Conservation (phyloP, 2,329 filamentous ascomycete genomes). For the Cladophialophora bantiana region DNA sequence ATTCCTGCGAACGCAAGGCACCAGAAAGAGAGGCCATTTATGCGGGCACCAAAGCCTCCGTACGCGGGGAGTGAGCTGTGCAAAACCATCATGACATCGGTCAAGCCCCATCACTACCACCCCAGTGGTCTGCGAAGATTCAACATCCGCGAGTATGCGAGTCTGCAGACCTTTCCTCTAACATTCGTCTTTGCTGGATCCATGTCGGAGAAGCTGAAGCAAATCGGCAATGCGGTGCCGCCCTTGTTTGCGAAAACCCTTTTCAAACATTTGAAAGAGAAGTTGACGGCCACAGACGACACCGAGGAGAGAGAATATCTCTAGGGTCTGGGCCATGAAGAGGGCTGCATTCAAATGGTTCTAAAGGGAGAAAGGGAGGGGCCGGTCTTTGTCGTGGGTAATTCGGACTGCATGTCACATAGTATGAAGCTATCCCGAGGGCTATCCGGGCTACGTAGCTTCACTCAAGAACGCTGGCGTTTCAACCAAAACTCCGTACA, state of each 20-base stretch:
- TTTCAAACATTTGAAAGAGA: slow-evolving; percentile 48
- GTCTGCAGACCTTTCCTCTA: slow-evolving; percentile 72
- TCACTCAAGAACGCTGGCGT: no score
- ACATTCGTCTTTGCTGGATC: slow-evolving; percentile 63
- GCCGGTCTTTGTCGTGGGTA: no score
- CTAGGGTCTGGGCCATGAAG: neutral
- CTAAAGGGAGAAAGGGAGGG: no score
- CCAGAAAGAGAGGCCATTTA: neutral
- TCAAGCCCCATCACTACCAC: slow-evolving; percentile 68
- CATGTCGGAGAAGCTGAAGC: slow-evolving; percentile 56
- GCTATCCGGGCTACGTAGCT: no score
- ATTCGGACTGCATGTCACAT: no score
- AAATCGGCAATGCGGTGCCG: slow-evolving; percentile 83
- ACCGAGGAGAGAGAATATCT: slow-evolving; percentile 6
- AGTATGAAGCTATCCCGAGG: no score
- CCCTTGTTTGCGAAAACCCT: slow-evolving; percentile 56
- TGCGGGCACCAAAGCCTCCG: neutral
- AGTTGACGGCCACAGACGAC: slow-evolving; percentile 48
- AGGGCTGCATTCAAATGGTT: neutral
- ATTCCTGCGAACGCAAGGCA: slow-evolving; percentile 45
- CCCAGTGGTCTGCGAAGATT: slow-evolving; percentile 69
- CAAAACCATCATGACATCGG: slow-evolving; percentile 66
- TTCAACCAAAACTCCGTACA: no score
- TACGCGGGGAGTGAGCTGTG: slow-evolving; percentile 53
- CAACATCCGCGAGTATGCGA: slow-evolving; percentile 72